Base-by-base conservation (phyloP, 2,329 filamentous ascomycete species). In the Fusarium drepaniforme region DNA sequence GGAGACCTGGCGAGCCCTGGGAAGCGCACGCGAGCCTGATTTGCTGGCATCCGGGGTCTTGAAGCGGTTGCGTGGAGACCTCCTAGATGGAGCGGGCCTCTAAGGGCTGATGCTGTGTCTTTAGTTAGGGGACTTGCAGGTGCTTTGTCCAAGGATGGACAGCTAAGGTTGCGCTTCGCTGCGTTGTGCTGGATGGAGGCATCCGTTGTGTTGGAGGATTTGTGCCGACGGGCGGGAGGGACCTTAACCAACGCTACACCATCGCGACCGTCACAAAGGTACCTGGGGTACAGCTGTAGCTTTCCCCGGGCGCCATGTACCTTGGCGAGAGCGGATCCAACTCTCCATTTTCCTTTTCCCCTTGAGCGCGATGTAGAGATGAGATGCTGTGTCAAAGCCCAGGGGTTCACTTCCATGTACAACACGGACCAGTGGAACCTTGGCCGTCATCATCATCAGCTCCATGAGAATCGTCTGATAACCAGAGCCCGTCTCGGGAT, bases 31-130 rank as follows among this genome's bases (percentile, higher is more conserved):
- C 61, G 69, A 68, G 60, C 66, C 68, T 75, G 72, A 76, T 76
- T 78, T 78, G 76, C 75, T 77, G 70, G 66, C 64, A 65, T 60
- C 73, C 40, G 63, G 73, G 73, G 66, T 75, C 72, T 57, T 67
- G 56, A 38, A 75, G 72, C 63, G 72, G 62, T 58, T 75, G 66
- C 64, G 73, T 75, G 73, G 73, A 58, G 65, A 71, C 64, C 51
- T 73, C 72, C 60, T 67, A 46, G 51, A 56, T 56, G 64, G 72
- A 66, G 51, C 59, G 69, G 72, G 59, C 72, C 64, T 66, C 69
- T 66, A 72, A 68, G 56, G 30, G 66, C 70, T 53, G 60, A 71
- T 56, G 38, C 63, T 40, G 25, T 70, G n/a, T 38, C 40, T 66
- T 33, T 33, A 56, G 51, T 56, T 73, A 51, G 18, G 57, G 30